Evolutionary conservation across 2,329 filamentous ascomycete species (phyloP).

Genomic region (Xylariomycetidae sp.): DNA sequence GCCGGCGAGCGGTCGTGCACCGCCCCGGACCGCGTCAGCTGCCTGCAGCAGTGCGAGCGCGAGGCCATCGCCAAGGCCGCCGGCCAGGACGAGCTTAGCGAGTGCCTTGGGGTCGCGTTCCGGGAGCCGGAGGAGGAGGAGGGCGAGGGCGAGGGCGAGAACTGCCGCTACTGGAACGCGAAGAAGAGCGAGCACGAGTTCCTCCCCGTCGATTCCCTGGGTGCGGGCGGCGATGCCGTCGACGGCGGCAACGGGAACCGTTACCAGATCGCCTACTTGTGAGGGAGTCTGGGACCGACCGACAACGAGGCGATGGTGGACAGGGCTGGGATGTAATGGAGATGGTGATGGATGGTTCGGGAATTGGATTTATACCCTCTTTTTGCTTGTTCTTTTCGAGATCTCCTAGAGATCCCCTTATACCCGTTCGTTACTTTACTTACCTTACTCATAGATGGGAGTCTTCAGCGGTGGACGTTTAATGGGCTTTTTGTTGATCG

Average conservation of each 20-base stretch:
- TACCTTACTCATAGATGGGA: too few species aligned
- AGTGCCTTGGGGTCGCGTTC: slow-evolving; percentile 20
- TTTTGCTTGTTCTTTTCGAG: too few species aligned
- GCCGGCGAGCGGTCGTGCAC: slow-evolving; percentile 2
- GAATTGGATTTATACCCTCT: too few species aligned
- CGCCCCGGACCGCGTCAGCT: slow-evolving; percentile 5
- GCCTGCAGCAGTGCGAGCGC: slow-evolving; percentile 18
- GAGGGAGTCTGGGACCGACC: too few species aligned
- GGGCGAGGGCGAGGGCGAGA: slow-evolving; percentile 1
- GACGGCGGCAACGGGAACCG: slow-evolving; percentile 4
- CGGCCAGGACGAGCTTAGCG: slow-evolving; percentile 5
- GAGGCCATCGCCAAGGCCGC: slow-evolving; percentile 10
- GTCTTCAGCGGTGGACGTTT: too few species aligned
- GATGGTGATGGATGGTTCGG: too few species aligned
- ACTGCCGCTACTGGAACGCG: slow-evolving; percentile 10
- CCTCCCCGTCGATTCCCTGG: slow-evolving; percentile 14
- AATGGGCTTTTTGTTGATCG: too few species aligned
- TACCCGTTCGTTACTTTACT: too few species aligned
- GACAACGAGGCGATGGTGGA: too few species aligned
- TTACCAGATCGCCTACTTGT: slow-evolving; percentile 1
- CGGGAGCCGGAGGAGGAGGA: not conserved
- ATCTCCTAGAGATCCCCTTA: too few species aligned
- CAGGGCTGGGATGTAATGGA: not conserved
- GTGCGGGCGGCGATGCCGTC: slow-evolving; percentile 3
- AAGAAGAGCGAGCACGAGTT: slow-evolving; percentile 9